Conservation (phyloP, 2,329 filamentous ascomycete genomes). For the Aspergillus fructus region DNA sequence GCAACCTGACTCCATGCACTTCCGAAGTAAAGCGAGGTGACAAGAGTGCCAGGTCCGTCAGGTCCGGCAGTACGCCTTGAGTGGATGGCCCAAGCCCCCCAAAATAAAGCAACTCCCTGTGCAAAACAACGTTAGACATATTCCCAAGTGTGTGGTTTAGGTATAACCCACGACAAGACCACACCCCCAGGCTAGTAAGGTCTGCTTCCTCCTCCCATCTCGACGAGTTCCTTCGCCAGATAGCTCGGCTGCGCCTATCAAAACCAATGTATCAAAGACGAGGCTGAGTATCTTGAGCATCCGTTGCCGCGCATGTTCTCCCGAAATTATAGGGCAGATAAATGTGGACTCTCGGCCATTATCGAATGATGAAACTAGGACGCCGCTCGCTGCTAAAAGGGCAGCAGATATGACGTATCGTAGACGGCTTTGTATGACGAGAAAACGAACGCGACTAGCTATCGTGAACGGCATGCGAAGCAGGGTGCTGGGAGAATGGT, state of each 20-base stretch:
- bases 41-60: conserved; percentile 36
- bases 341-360: conserved; percentile 46
- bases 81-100: conserved; percentile 34
- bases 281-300: conserved; percentile 38
- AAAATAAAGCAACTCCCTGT: conserved; percentile 37
- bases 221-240: conserved; percentile 21
- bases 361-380: conserved; percentile 36
- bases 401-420: conserved; percentile 40
- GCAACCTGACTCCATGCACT: conserved; percentile 38
- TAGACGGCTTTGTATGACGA: conserved; percentile 33
- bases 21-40: conserved; percentile 38
- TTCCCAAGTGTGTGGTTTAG: neutral
- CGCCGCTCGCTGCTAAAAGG: conserved; percentile 40
- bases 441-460: conserved; percentile 31
- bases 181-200: conserved; percentile 28
- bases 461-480: conserved; percentile 22
- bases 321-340: conserved; percentile 47
- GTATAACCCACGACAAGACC: conserved; percentile 29
- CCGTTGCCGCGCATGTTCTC: conserved; percentile 34
- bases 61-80: conserved; percentile 36
- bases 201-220: conserved; percentile 25
- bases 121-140: neutral
- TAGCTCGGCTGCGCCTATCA: conserved; percentile 35
- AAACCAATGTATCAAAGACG: conserved; percentile 43
- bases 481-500: conserved; percentile 18